These are phyloP conservation scores for Hymenoscyphus scutula DNA, from an alignment of 2,329 filamentous ascomycete genomes.

Conservation along the genomic window DNA sequence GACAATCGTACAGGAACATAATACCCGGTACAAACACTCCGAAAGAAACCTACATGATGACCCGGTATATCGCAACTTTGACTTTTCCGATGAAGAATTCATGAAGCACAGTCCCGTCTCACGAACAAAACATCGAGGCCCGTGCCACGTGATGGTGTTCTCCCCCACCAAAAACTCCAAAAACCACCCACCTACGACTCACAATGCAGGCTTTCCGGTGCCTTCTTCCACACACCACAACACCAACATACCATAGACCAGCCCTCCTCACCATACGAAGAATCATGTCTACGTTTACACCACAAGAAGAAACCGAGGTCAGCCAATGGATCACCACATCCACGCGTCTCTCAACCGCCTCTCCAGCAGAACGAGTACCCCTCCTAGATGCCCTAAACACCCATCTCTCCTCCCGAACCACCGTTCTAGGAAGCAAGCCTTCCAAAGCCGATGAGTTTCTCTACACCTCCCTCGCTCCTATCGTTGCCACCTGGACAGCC, in stretches of 20 bases:
- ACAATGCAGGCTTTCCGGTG: neutral
- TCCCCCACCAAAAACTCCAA: neutral
- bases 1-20: neutral
- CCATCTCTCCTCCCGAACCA: slow-evolving; percentile 85
- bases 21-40: neutral
- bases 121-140: too few species aligned
- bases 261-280: slow-evolving; percentile 32
- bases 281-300: slow-evolving; percentile 71
- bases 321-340: slow-evolving; percentile 84
- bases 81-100: too few species aligned
- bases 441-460: slow-evolving; percentile 82
- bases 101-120: too few species aligned
- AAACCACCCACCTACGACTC: neutral
- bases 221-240: neutral
- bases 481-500: slow-evolving; percentile 74
- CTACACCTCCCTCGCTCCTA: slow-evolving; percentile 73
- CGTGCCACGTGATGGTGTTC: neutral
- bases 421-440: slow-evolving; percentile 84
- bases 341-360: slow-evolving; percentile 61
- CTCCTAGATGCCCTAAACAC: slow-evolving; percentile 79
- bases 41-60: neutral
- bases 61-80: neutral
- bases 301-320: slow-evolving; percentile 81
- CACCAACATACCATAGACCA: neutral
- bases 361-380: slow-evolving; percentile 53